Percentiles rank a stretch among this genome's conserved stretches.
These are phyloP conservation scores for Xylaria nigripes DNA, from an alignment of 495 filamentous ascomycete genomes.

Conservation along the genomic window DNA sequence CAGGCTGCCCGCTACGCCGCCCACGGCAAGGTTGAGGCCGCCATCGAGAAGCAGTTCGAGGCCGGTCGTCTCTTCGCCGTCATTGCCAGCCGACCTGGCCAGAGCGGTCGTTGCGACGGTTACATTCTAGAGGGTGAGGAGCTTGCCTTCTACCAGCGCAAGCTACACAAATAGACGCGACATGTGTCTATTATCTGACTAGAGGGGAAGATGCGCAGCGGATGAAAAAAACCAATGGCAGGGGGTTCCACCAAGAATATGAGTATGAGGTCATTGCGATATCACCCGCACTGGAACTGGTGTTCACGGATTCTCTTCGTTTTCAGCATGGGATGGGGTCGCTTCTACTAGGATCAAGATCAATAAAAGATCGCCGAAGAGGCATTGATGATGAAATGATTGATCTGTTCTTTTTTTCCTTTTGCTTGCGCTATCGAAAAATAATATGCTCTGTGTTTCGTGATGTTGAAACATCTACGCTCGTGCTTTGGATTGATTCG, in stretches of 20 bases:
- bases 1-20: conserved; percentile 74
- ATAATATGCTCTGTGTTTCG: background rate
- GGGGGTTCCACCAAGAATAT: conserved; percentile 7
- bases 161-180: conserved; percentile 82
- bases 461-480: background rate
- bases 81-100: conserved; percentile 83
- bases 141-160: conserved; percentile 98
- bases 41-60: conserved; percentile 97
- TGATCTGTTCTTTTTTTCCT: background rate
- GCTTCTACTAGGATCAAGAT: conserved; percentile 25
- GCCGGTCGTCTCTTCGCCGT: conserved; percentile 93
- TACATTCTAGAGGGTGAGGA: conserved; percentile 99
- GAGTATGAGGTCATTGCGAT: conserved; percentile 23
- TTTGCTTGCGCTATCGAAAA: conserved; percentile 8
- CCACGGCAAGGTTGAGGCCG: conserved; percentile 82
- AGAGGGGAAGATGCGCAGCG: conserved; percentile 5
- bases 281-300: conserved; percentile 24
- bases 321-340: conserved; percentile 28
- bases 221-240: conserved; percentile 10
- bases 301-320: conserved; percentile 32
- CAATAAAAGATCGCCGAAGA: conserved; percentile 29
- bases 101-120: conserved; percentile 91
- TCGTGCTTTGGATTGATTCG: background rate
- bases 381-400: conserved; percentile 6
- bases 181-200: conserved; percentile 5